Base-by-base conservation (phyloP, 2,329 filamentous ascomycete genomes). In the Aaosphaeria pasadenensis region DNA sequence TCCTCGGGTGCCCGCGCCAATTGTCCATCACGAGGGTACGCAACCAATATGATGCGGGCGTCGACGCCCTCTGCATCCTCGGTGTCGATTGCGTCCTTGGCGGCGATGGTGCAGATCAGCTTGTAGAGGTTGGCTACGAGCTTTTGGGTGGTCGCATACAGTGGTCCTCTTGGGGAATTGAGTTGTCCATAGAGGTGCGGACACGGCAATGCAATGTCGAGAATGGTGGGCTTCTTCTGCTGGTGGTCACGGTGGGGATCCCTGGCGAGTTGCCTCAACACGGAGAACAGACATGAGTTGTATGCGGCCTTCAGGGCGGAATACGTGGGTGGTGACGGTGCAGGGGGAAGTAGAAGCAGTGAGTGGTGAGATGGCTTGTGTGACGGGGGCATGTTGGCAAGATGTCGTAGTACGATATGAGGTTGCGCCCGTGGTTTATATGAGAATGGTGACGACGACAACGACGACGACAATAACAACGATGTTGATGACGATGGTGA, bases 91-190 rank as follows among this genome's bases (percentile, higher is more conserved):
- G 74, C 74, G 42, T 82, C 74, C 55, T 83, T 78, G 9, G 85
- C 82, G 53, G 87, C 89, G n/a, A 89, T 76, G 41, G 85, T 74
- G 32, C 86, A 86, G 47, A 94, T 75, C 43, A 96, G 78, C 59
- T 85, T 84, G 76, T 97, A 97, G 28, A 95, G 66, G 29, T 82
- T 81, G 3, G 88, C 87, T 24, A 96, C 72, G 5, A 92, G 76
- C n/a, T 79, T 77, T 69, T 96, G 90, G 0, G 85, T 80, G n/a
- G 78, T 72, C 32, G 77, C 64, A 79, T 91, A 95, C 13, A 81
- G 74, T 41, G 81, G 73, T 28, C 79, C 74, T 57, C 80, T 78
- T 41, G 80, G 75, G 30, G 72, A 70, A 24, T 73, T 71, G 28
- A 75, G 72, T 31, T 72, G 71, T 17, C 80, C 77, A 42, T 77